Evolutionary conservation across 2,329 filamentous ascomycete species (phyloP).

Genomic region (Zelopaecilomyces penicillatus): DNA sequence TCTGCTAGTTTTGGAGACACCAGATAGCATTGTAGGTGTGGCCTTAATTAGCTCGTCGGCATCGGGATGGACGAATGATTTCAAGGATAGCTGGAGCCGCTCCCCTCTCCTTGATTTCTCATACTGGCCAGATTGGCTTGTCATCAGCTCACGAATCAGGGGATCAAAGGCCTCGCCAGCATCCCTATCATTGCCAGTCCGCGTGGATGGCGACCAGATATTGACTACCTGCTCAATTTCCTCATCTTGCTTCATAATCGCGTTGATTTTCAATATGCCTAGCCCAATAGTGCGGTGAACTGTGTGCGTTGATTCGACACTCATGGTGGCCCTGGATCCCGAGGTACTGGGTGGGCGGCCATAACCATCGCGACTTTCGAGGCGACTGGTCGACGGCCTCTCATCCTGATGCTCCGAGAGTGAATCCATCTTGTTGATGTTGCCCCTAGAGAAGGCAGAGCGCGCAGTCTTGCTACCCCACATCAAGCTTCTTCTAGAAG

Average conservation of each 20-base stretch:
- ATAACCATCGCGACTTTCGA: conserved; percentile 36
- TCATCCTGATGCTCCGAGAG: conserved; percentile 44
- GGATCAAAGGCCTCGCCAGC: conserved; percentile 63
- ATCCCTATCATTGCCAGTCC: conserved; percentile 46
- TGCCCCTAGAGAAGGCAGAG: conserved; percentile 44
- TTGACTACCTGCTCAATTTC: conserved; percentile 69
- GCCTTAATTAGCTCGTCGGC: conserved; percentile 73
- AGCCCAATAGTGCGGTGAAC: conserved; percentile 60
- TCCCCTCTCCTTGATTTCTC: conserved; percentile 66
- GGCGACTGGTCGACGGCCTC: conserved; percentile 25
- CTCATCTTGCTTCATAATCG: conserved; percentile 61
- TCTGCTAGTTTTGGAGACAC: conserved; percentile 71
- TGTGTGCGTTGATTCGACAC: conserved; percentile 18
- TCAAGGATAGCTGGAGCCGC: conserved; percentile 69
- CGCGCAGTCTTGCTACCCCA: conserved; percentile 55
- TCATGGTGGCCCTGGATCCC: conserved; percentile 32
- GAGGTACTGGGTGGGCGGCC: conserved; percentile 44
- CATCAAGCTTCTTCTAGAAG: conserved; percentile 58
- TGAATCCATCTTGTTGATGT: conserved; percentile 44
- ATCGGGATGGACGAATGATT: conserved; percentile 68
- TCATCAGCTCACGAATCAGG: conserved; percentile 63
- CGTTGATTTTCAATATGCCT: conserved; percentile 68
- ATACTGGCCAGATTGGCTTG: conserved; percentile 65
- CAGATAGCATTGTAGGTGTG: conserved; percentile 79
- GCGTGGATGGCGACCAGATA: conserved; percentile 62